Evolutionary conservation across 164 flowering plant species (phyloP).

Genomic region (Platanus orientalis): DNA sequence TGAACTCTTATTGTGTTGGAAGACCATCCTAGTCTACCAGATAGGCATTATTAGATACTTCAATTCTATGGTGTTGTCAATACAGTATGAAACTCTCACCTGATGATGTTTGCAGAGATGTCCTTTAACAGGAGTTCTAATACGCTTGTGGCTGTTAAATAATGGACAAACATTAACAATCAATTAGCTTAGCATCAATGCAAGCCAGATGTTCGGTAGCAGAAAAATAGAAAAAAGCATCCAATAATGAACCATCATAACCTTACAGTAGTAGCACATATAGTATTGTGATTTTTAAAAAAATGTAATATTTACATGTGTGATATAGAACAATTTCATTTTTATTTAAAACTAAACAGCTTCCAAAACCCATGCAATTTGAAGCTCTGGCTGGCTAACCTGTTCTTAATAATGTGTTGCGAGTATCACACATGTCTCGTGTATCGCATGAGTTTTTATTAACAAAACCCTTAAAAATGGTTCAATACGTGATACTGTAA

Average conservation of each 20-base stretch:
- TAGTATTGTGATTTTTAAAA: too few relatives aligned
- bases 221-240: neutral
- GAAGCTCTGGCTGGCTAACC: too few relatives aligned
- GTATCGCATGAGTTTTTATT: too few relatives aligned
- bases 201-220: neutral
- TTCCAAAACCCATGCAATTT: too few relatives aligned
- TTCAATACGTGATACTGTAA: too few relatives aligned
- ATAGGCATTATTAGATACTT: neutral
- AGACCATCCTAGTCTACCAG: neutral
- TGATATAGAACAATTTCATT: too few relatives aligned
- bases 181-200: slow-evolving; percentile 6
- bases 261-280: too few relatives aligned
- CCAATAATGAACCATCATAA: neutral
- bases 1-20: neutral
- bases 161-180: neutral
- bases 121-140: slow-evolving; percentile 80
- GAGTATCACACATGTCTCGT: too few relatives aligned
- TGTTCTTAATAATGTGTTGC: too few relatives aligned
- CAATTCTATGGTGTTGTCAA: neutral
- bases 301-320: too few relatives aligned
- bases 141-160: slow-evolving; percentile 55
- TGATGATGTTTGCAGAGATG: slow-evolving; percentile 69
- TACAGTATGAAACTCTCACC: slow-evolving; percentile 32
- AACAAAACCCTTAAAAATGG: too few relatives aligned
- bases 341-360: too few relatives aligned